Base-by-base conservation (phyloP, 1,284 basidiomycete genomes). In the Ustilago tritici region DNA sequence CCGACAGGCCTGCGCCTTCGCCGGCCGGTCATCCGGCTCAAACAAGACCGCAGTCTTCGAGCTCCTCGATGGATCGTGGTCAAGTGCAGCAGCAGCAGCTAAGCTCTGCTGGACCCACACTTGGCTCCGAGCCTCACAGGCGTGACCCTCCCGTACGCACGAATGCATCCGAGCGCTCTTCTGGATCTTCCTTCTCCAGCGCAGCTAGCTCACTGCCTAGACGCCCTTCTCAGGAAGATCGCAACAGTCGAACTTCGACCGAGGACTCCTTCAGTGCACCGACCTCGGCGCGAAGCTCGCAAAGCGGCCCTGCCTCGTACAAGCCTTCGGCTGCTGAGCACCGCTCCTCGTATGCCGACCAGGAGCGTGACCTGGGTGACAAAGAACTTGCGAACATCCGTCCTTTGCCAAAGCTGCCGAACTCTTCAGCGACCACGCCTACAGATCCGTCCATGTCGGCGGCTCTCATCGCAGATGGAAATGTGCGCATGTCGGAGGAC, bases 241-340 rank as follows among this genome's bases (percentile, higher is more conserved):
- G 61, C 64, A 58, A 53, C 54, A 71, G 62, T 41, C 60, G 67
- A 66, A 53, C 49, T 46, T 71, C 70, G 55, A 68, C 58, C 47
- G 81, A 82, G 40, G 80, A 76, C 34, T 70, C 70, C 10, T 78
- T 63, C 59, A 83, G 81, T 46, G 79, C 82, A 1, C 82, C 82
- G 9, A 83, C 82, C 4, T 82, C 82, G 10, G 80, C 82, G 9
- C 59, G 82, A 34, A 82, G 76, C 61, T 83, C 82, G n/a, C 70
- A 78, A 47, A 82, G 80, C 58, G 76, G 70, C 10, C 63, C 75
- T 10, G 57, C 55, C 9, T 57, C 61, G 36, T 52, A 43, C 49
- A 77, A 73, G 43, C 36, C 63, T 19, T 15, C 58, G 17, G 54
- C 64, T 11, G 12, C 32, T 31, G 70, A 73, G 17, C 36, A 61